Conservation (phyloP, 768 basidiomycete species). For the Mrakia hoshinonis region DNA sequence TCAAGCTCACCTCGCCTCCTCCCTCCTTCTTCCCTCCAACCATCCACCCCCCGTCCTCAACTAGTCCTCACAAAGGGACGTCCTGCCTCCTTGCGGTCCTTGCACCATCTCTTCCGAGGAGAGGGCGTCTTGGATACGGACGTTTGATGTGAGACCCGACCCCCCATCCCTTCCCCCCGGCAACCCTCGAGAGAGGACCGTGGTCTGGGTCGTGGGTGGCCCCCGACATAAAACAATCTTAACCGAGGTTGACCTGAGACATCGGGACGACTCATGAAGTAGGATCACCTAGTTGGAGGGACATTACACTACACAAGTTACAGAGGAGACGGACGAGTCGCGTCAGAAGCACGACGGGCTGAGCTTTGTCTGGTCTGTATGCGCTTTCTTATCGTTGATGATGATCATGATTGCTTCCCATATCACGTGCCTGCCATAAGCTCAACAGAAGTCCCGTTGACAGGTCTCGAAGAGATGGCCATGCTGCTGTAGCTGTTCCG, state of each 20-base stretch:
- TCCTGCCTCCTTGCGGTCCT: background rate
- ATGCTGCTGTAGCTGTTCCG: too few species aligned
- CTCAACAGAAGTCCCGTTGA: too few species aligned
- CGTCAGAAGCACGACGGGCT: too few species aligned
- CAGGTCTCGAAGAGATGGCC: too few species aligned
- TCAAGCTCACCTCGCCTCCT: background rate
- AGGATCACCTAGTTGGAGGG: slow-evolving; percentile 22
- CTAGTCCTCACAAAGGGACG: background rate
- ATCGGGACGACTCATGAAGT: slow-evolving; percentile 18
- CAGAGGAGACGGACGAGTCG: too few species aligned
- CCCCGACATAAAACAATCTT: slow-evolving; percentile 24
- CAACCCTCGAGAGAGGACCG: slow-evolving; percentile 3
- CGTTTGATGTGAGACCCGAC: background rate
- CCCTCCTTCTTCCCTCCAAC: background rate
- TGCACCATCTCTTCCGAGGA: background rate
- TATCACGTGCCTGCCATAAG: too few species aligned
- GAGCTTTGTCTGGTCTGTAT: too few species aligned
- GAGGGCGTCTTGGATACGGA: slow-evolving; percentile 2
- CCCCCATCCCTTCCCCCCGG: background rate
- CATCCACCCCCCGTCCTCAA: slow-evolving; percentile 6
- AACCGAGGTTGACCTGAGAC: slow-evolving; percentile 18
- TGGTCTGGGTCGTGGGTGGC: background rate
- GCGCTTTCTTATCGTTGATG: too few species aligned
- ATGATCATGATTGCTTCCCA: too few species aligned
- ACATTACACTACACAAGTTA: too few species aligned